phyloP scores from a whole-genome alignment of 129 eudicot species.

The Gnaphalium uliginosum region DNA sequence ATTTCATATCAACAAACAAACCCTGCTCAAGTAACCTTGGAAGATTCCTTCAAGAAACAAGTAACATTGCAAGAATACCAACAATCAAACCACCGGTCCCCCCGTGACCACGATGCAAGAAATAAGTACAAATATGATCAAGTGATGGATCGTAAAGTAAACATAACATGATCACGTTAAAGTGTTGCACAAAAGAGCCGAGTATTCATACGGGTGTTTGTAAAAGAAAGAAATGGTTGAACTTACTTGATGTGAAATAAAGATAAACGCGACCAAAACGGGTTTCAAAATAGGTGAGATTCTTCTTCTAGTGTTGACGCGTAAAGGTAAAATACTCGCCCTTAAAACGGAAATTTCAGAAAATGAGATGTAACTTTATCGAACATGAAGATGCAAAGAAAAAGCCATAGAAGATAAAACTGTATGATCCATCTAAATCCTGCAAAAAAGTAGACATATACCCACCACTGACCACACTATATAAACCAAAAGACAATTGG shows the following conservation, averaged over 20 bases:
- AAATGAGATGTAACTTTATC: conserved; percentile 8
- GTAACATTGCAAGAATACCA: background rate
- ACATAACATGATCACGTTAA: background rate
- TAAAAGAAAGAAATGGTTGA: background rate
- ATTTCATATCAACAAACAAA: conserved; percentile 20
- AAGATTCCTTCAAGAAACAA: background rate
- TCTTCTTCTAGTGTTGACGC: background rate
- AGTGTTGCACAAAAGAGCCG: background rate
- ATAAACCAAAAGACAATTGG: conserved; percentile 18
- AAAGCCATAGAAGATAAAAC: conserved; percentile 7
- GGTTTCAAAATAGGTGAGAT: background rate
- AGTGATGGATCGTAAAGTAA: background rate
- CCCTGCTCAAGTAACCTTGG: conserved; percentile 12
- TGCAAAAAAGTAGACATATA: conserved; percentile 17
- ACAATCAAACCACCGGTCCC: background rate
- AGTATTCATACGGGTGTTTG: background rate
- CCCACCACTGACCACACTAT: background rate
- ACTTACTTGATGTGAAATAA: conserved; percentile 3
- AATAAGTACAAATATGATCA: background rate
- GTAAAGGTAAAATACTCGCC: background rate
- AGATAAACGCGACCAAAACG: conserved; percentile 6
- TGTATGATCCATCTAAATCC: conserved; percentile 17
- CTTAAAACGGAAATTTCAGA: background rate
- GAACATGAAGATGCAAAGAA: conserved; percentile 22
- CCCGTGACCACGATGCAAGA: background rate